Conservation (phyloP, 371 early-diverging fungal species). For the Zancudomyces culisetae region DNA sequence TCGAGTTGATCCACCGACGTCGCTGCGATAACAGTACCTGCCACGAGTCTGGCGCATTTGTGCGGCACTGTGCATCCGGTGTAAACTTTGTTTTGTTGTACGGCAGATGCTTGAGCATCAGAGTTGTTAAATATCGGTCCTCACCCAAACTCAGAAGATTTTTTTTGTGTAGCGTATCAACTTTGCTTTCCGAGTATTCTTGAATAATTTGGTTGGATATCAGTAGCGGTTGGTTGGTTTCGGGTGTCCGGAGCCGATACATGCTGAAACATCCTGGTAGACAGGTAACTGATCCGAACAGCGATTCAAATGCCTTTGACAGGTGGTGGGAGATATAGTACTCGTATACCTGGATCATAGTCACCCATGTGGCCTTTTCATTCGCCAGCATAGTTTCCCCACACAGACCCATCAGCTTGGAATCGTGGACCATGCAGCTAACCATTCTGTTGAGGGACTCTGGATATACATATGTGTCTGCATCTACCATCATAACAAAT, state of each 20-base stretch:
- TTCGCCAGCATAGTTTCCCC: slow-evolving; percentile 83
- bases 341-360: slow-evolving; percentile 94
- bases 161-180: slow-evolving; percentile 96
- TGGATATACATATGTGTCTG: slow-evolving; percentile 69
- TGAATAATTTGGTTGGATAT: slow-evolving; percentile 70
- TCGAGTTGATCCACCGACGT: slow-evolving; percentile 92
- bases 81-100: slow-evolving; percentile 87
- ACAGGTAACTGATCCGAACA: slow-evolving; percentile 90
- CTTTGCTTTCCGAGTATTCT: slow-evolving; percentile 82
- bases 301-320: slow-evolving; percentile 89
- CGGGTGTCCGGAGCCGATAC: slow-evolving; percentile 57
- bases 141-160: slow-evolving; percentile 96
- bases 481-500: slow-evolving; percentile 93
- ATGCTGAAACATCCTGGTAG: slow-evolving; percentile 87
- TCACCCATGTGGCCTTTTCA: slow-evolving; percentile 69
- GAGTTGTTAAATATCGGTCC: slow-evolving; percentile 92
- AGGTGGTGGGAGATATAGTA: slow-evolving; percentile 96
- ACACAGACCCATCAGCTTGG: slow-evolving; percentile 71
- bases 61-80: slow-evolving; percentile 79
- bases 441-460: slow-evolving; percentile 70
- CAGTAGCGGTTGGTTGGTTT: slow-evolving; percentile 33
- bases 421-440: slow-evolving; percentile 63
- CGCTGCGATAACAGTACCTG: slow-evolving; percentile 79
- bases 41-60: slow-evolving; percentile 89
- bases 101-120: slow-evolving; percentile 95